phyloP scores from a whole-genome alignment of 805 yeast genomes.

The Candida piceae region DNA sequence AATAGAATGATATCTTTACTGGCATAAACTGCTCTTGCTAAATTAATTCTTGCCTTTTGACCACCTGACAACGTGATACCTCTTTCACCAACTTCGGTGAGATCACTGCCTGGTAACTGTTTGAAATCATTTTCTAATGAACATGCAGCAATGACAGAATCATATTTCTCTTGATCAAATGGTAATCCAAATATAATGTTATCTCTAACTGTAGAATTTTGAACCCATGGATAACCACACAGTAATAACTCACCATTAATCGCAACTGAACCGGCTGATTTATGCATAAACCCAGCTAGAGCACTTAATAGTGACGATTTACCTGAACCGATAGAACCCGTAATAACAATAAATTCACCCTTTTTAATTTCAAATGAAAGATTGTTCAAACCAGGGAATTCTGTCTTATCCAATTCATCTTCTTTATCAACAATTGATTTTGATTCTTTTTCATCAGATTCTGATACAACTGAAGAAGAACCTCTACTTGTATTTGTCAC shows the following conservation, averaged over 20 bases:
- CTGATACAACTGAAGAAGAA: neutral
- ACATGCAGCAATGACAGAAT: slow-evolving; percentile 55
- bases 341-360: slow-evolving; percentile 68
- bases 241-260: slow-evolving; percentile 50
- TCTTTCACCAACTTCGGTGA: slow-evolving; percentile 76
- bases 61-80: slow-evolving; percentile 85
- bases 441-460: neutral
- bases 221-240: slow-evolving; percentile 65
- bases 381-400: slow-evolving; percentile 36
- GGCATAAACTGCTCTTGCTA: slow-evolving; percentile 77
- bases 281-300: slow-evolving; percentile 61
- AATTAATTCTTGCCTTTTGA: slow-evolving; percentile 74
- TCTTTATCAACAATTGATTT: slow-evolving; percentile 1
- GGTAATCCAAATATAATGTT: slow-evolving; percentile 63
- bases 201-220: slow-evolving; percentile 68
- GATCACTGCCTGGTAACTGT: slow-evolving; percentile 65
- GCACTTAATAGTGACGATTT: slow-evolving; percentile 70
- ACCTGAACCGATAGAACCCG: slow-evolving; percentile 81
- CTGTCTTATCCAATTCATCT: slow-evolving; percentile 11
- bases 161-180: slow-evolving; percentile 45
- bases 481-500: too few species aligned
- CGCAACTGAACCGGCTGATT: slow-evolving; percentile 43
- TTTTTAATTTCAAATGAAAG: slow-evolving; percentile 48
- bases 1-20: slow-evolving; percentile 60
- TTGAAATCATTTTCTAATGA: slow-evolving; percentile 60